Conservation (phyloP, 208 protist genomes). For the Entamoeba invadens region DNA sequence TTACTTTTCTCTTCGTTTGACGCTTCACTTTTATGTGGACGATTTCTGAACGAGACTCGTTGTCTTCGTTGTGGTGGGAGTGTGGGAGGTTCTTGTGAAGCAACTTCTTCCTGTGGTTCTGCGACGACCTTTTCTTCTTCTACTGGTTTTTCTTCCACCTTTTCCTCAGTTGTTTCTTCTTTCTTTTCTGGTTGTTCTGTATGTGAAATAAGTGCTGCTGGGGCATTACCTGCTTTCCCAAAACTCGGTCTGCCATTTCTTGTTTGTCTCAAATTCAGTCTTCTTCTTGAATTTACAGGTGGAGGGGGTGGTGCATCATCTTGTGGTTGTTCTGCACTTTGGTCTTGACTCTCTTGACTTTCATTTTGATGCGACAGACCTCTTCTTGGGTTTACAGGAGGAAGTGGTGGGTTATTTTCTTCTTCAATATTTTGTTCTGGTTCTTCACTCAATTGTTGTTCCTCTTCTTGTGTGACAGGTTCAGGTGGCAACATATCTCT, state of each 20-base stretch:
- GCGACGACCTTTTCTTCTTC: background rate
- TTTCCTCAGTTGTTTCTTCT: background rate
- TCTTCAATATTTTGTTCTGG: background rate
- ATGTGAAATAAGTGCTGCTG: too few relatives aligned
- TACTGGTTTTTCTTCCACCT: background rate
- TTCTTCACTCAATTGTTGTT: background rate
- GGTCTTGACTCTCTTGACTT: too few relatives aligned
- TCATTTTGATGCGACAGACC: too few relatives aligned
- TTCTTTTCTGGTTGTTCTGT: too few relatives aligned
- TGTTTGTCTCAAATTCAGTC: background rate
- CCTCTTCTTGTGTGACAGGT: background rate
- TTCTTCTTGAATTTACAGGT: background rate
- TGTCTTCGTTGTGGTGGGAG: background rate
- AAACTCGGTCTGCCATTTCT: background rate
- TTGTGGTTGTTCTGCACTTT: too few relatives aligned
- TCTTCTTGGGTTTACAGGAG: too few relatives aligned
- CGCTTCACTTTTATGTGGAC: background rate
- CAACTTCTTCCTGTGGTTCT: background rate
- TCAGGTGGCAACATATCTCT: background rate
- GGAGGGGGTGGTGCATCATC: background rate
- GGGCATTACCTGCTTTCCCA: background rate
- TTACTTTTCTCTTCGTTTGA: background rate
- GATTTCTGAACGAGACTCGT: background rate
- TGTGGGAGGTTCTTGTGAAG: background rate
- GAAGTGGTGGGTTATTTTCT: background rate